A percentile compares a stretch with the other conserved stretches of the same genome.
Evolutionary conservation across 1,284 basidiomycete species (phyloP).

Genomic region (Puccinia horiana): DNA sequence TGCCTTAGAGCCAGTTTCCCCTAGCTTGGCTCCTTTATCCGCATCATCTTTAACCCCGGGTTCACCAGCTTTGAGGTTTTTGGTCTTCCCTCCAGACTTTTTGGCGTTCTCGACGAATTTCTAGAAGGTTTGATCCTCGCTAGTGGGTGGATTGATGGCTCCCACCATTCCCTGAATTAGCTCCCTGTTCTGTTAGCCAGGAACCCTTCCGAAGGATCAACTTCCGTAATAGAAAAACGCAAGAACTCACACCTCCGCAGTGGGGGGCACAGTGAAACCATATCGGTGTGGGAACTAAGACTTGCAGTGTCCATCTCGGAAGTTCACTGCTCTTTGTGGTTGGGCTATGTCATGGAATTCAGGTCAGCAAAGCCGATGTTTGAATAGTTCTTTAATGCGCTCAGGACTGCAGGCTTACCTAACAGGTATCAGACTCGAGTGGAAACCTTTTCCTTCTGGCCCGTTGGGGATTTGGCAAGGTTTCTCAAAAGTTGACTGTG

Average conservation of each 20-base stretch:
- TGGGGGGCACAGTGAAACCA: constrained; percentile 40
- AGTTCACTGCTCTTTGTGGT: constrained; percentile 5
- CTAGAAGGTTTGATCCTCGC: constrained; percentile 31
- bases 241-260: constrained; percentile 28
- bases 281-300: constrained; percentile 2
- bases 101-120: constrained; percentile 23
- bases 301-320: constrained; percentile 38
- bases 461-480: background rate
- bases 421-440: constrained; percentile 2
- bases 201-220: background rate
- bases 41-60: background rate
- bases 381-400: background rate
- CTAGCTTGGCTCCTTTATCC: background rate
- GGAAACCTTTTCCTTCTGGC: constrained; percentile 26
- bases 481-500: constrained; percentile 30
- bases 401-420: constrained; percentile 13
- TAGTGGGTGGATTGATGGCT: constrained; percentile 33
- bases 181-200: background rate
- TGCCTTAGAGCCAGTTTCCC: background rate
- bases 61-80: constrained; percentile 10
- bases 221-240: background rate
- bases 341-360: background rate
- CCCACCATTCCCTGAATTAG: constrained; percentile 45
- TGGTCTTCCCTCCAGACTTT: background rate
- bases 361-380: background rate